Percentiles rank a stretch among this genome's conserved stretches.
Evolutionary conservation across 2,329 filamentous ascomycete genomes (phyloP).

Genomic region (Epichloe amarillans): DNA sequence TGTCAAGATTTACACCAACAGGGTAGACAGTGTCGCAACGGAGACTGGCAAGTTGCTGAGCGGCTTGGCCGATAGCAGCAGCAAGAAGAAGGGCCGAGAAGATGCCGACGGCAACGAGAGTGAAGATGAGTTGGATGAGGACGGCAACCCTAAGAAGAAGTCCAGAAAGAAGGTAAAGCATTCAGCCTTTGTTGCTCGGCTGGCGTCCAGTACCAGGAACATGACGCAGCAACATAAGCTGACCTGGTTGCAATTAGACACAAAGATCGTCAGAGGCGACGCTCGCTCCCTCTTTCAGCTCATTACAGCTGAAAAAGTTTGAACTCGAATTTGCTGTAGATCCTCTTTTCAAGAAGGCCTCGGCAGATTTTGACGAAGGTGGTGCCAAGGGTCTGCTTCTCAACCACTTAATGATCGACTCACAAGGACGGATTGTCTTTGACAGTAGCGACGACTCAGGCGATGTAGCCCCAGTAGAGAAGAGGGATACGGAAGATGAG

Average conservation of each 20-base stretch:
- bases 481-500: slow-evolving; percentile 26
- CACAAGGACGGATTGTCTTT: slow-evolving; percentile 85
- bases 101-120: slow-evolving; percentile 57
- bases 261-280: slow-evolving; percentile 86
- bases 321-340: slow-evolving; percentile 95
- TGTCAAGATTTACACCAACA: slow-evolving; percentile 97
- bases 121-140: slow-evolving; percentile 48
- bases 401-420: slow-evolving; percentile 94
- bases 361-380: slow-evolving; percentile 95
- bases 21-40: slow-evolving; percentile 94
- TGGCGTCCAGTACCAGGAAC: not conserved
- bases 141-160: slow-evolving; percentile 48
- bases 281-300: slow-evolving; percentile 73
- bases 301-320: slow-evolving; percentile 90
- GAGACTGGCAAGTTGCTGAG: slow-evolving; percentile 93
- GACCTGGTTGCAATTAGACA: slow-evolving; percentile 23
- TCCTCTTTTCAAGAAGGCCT: slow-evolving; percentile 97
- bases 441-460: slow-evolving; percentile 86
- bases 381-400: slow-evolving; percentile 89
- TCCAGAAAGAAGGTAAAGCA: slow-evolving; percentile 58
- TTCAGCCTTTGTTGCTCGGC: not conserved
- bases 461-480: slow-evolving; percentile 28
- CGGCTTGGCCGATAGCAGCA: slow-evolving; percentile 78
- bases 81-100: slow-evolving; percentile 52
- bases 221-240: not conserved